Percentiles rank a stretch among this genome's conserved stretches.
Evolutionary conservation across 345 rosid species (phyloP).

Genomic region (Lepidium aucheri): DNA sequence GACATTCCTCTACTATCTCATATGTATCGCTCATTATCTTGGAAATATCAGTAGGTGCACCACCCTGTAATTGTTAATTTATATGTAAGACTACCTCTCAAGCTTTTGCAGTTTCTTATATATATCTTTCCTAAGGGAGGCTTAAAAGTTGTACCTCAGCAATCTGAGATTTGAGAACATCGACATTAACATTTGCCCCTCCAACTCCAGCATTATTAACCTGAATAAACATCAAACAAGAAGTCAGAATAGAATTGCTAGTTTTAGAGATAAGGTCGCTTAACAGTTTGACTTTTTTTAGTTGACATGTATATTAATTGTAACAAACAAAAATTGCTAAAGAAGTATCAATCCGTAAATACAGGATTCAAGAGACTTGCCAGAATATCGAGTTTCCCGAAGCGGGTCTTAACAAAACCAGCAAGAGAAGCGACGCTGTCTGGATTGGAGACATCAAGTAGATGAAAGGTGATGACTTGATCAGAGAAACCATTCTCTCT

Average conservation of each 20-base stretch:
- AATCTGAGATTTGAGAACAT: constrained; percentile 18
- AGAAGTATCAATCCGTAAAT: background rate
- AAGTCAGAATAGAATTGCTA: background rate
- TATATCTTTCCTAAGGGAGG: background rate
- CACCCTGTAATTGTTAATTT: constrained; percentile 5
- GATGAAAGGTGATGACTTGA: constrained; percentile 32
- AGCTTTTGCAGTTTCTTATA: background rate
- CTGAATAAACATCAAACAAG: constrained; percentile 3
- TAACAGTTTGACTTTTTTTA: background rate
- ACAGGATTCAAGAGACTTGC: constrained; percentile 8
- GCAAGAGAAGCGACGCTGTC: constrained; percentile 29
- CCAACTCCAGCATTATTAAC: constrained; percentile 47
- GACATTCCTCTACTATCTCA: constrained; percentile 32
- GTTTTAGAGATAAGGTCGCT: background rate
- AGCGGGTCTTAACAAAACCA: constrained; percentile 25
- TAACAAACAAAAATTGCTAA: background rate
- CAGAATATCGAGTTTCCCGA: constrained; percentile 47
- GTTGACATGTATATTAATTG: background rate
- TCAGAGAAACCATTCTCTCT: constrained; percentile 23
- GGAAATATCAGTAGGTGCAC: constrained; percentile 15
- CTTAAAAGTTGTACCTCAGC: constrained; percentile 10
- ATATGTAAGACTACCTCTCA: background rate
- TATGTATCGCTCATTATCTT: constrained; percentile 28
- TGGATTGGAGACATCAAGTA: constrained; percentile 44
- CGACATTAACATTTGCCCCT: constrained; percentile 20